Percentiles rank a stretch among this genome's conserved stretches.
Evolutionary conservation across 345 rosid genomes (phyloP).

Genomic region (Arabidopsis suecica): DNA sequence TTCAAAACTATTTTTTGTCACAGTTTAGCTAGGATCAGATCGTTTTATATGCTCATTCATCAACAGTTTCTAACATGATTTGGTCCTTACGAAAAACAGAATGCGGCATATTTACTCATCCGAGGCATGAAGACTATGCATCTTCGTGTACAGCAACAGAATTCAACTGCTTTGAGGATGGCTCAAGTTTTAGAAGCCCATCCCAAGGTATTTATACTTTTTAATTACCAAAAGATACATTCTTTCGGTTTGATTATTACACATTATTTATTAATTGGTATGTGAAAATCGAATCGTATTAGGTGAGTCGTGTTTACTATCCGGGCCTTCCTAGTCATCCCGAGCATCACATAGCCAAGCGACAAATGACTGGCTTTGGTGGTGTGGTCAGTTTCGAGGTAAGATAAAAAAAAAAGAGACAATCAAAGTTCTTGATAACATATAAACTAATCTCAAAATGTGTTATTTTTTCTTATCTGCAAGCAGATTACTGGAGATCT

Average conservation of each 20-base stretch:
- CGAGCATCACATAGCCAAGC: conserved; percentile 81
- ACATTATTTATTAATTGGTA: background rate
- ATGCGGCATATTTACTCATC: conserved; percentile 85
- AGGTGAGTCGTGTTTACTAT: conserved; percentile 85
- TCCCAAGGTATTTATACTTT: conserved; percentile 66
- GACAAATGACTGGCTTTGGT: conserved; percentile 93
- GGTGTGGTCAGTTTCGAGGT: conserved; percentile 95
- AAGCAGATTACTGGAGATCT: conserved; percentile 62
- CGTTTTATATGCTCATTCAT: background rate
- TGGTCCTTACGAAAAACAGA: conserved; percentile 48
- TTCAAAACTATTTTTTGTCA: too few relatives aligned
- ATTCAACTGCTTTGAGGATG: conserved; percentile 82
- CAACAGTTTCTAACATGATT: too few relatives aligned
- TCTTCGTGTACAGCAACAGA: conserved; percentile 93
- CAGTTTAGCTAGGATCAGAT: too few relatives aligned
- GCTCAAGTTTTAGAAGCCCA: conserved; percentile 86
- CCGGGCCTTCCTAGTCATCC: conserved; percentile 90
- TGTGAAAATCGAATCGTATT: conserved; percentile 7
- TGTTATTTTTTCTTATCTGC: background rate
- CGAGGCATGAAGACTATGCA: conserved; percentile 98
- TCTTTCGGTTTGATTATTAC: background rate
- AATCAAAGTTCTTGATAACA: too few relatives aligned
- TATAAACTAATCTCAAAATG: background rate
- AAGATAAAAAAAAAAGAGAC: background rate
- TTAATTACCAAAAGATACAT: background rate